Evolutionary conservation across 2,329 filamentous ascomycete genomes (phyloP), one percentile per base, ranked within the genome.

Genomic region (Epichloe amarillans): DNA sequence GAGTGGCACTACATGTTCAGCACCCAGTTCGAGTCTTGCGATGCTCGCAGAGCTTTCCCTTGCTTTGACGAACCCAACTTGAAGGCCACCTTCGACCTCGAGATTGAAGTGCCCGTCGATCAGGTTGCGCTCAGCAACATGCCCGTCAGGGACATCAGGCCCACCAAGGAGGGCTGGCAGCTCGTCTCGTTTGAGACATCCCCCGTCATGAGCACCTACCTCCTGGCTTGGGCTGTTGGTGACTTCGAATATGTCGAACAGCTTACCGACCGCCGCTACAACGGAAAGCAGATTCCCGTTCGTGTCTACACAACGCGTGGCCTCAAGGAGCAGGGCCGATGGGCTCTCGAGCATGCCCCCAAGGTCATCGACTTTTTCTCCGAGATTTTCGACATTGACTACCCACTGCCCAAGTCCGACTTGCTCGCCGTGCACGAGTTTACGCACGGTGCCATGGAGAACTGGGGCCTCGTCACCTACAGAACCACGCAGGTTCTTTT

Each of bases 61-160:
- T 98, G 93, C 72, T 97, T 97, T 63, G 93, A 98, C 64, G 93
- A 98, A 72, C 93, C 93, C 41, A 95, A 95, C 62, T 77, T 97
- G 56, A 98, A 98, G 72, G 88, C 93, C 11, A 91, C 89, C 2
- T 97, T 96, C 63, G 90, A 96, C 66, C 86, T 98, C 53, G 79
- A 89, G 61, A 85, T 98, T 55, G 91, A 97, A 71, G 79, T 96
- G 45, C 91, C 93, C 15, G 83, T 85, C 45, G 88, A 91, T 58
- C 85, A 93, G 67, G 83, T 88, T 40, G 93, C 89, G 14, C 74
- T 97, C 44, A 94, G 88, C 72, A 97, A 97, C 71, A 97, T 96
- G 91, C 89, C 88, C 3, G 83, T 89, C 66, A 91, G 89, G 73
- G 75, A 77, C 48, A 79, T 76, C 53, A 79, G 75, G 58, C 69